These are phyloP conservation scores for Cenchrus americanus DNA, from an alignment of 176 grass and related monocot genomes.

Conservation along the genomic window DNA sequence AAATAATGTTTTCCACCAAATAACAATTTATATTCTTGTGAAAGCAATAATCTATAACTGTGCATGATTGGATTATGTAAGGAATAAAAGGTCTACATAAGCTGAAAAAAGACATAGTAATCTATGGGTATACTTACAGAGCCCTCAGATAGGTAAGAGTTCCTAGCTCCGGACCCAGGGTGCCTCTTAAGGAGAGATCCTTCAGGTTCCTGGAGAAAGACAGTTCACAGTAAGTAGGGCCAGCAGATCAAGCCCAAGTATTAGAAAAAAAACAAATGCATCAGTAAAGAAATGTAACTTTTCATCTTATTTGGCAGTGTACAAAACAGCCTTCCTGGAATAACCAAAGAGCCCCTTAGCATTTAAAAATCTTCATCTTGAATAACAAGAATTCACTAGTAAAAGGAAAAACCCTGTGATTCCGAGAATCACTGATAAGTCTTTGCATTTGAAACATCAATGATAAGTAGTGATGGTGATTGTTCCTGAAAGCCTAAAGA, in stretches of 20 bases:
- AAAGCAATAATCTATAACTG: slow-evolving; percentile 31
- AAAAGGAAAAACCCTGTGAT: neutral
- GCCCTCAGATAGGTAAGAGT: slow-evolving; percentile 75
- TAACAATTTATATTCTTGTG: slow-evolving; percentile 18
- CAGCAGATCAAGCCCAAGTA: slow-evolving; percentile 12
- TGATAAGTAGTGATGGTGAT: neutral
- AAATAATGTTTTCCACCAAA: slow-evolving; percentile 22
- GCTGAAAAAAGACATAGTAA: neutral
- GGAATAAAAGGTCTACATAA: neutral
- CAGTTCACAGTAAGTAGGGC: slow-evolving; percentile 16
- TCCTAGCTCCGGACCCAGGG: slow-evolving; percentile 75
- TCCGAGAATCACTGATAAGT: neutral
- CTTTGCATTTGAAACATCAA: slow-evolving; percentile 15
- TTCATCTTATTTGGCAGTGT: slow-evolving; percentile 18
- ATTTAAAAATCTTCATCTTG: slow-evolving; percentile 8
- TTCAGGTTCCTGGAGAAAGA: slow-evolving; percentile 76
- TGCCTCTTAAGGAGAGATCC: slow-evolving; percentile 74
- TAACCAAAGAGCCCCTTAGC: neutral
- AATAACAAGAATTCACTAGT: slow-evolving; percentile 11
- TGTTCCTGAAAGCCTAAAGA: neutral
- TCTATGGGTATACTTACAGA: slow-evolving; percentile 68
- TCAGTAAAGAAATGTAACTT: neutral
- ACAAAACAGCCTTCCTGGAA: neutral
- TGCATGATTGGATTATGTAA: neutral
- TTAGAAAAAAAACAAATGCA: neutral